Evolutionary conservation across 345 rosid genomes (phyloP), one percentile per base, ranked within the genome.

Genomic region (Boechera divaricarpa): DNA sequence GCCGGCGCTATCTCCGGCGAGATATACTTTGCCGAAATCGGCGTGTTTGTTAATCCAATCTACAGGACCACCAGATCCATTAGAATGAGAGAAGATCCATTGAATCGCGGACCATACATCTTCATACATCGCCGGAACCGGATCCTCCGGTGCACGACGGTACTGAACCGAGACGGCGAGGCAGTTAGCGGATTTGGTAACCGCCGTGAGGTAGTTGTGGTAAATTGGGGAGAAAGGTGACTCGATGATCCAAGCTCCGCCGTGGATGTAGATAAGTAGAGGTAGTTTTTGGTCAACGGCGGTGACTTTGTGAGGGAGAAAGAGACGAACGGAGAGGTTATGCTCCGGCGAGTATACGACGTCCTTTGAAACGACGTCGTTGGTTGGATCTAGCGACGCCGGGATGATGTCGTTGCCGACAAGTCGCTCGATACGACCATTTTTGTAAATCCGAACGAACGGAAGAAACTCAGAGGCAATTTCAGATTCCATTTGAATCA

Each of bases 201-300:
- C 36, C 1, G 74, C 65, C 12, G 64, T 73, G 0, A 84, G 5
- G 77, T 67, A 82, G 35, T 31, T 74, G 42, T 80, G 82, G 84
- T 81, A 81, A 2, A 55, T 70, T 5, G 54, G 36, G 1, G 73
- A 68, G 81, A 82, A 85, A 0, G 93, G 82, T 0, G 89, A 82
- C 3, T 80, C 81, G 68, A 82, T 10, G 69, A 84, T 79, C 72
- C 85, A 88, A 33, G 70, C 89, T 7, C 90, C 89, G 10, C 89
- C 91, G 53, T 83, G 88, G 75, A 89, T 84, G 82, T 84, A 86
- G 65, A 87, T 76, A 0, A 87, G 82, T 39, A 89, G 55, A 28
- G 88, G 88, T 8, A 86, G 64, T 15, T 86, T 88, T 5, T 67
- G 73, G 47, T 33, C 21, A 0, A 63, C 55, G n/a, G 21, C 36